Conservation (phyloP, 2,329 filamentous ascomycete species). For the Calonectria montana region DNA sequence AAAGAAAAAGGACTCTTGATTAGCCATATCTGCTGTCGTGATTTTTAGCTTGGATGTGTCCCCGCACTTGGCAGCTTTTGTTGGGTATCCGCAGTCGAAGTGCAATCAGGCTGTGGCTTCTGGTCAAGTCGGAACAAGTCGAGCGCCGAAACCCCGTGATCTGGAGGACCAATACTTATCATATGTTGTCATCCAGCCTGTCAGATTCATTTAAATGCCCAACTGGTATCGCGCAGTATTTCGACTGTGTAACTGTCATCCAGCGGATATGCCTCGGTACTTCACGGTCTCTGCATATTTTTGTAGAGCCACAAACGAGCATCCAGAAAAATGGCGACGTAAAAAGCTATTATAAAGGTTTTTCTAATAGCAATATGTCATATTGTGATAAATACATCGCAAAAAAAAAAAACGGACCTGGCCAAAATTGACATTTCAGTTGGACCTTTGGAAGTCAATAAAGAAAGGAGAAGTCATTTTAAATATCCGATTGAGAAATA, state of each 20-base stretch:
- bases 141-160: not conserved
- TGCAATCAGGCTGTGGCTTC: not conserved
- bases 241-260: not conserved
- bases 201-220: not conserved
- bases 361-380: too few species aligned
- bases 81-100: not conserved
- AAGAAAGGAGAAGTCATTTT: too few species aligned
- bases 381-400: too few species aligned
- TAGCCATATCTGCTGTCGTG: conserved; percentile 5
- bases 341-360: too few species aligned
- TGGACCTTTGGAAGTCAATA: too few species aligned
- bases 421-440: too few species aligned
- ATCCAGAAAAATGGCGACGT: too few species aligned
- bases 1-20: conserved; percentile 18
- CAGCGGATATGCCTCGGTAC: too few species aligned
- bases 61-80: not conserved
- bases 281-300: too few species aligned
- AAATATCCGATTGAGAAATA: too few species aligned
- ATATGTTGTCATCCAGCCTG: not conserved
- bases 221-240: not conserved
- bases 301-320: too few species aligned
- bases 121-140: not conserved
- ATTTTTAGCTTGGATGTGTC: not conserved
- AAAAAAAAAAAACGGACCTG: too few species aligned
- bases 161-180: not conserved